These are phyloP conservation scores for Pseudoscleropodium purum DNA, from an alignment of 225 moss, liverwort and hornwort species.

Conservation along the genomic window DNA sequence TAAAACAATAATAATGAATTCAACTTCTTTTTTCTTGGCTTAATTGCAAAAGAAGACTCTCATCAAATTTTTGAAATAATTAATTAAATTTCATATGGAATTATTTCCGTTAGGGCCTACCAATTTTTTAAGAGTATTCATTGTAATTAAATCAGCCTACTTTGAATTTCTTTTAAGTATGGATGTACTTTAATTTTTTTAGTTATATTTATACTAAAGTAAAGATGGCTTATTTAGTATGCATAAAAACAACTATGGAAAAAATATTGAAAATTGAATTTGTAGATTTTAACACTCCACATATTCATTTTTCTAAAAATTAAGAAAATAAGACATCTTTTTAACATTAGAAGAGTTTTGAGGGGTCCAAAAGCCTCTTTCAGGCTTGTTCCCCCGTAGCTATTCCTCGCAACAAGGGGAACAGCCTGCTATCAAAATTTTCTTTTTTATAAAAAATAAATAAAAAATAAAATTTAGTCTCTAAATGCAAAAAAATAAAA, in stretches of 20 bases:
- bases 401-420: no score
- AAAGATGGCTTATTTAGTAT: no score
- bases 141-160: background rate
- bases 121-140: background rate
- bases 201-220: no score
- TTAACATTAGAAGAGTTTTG: no score
- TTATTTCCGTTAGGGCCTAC: rapidly evolving
- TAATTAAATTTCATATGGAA: no score
- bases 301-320: background rate
- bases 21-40: background rate
- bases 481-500: no score
- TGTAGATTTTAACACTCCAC: background rate
- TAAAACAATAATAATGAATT: background rate
- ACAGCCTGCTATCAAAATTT: no score
- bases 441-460: no score
- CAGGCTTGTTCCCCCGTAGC: no score
- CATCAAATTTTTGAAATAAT: background rate
- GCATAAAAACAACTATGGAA: background rate
- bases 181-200: no score
- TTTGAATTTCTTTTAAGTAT: background rate
- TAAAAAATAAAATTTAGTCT: no score
- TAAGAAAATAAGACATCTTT: background rate
- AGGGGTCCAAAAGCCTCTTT: no score
- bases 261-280: background rate
- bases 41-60: background rate